Evolutionary conservation across 2,329 filamentous ascomycete species (phyloP).

Genomic region (Pseudogymnoascus destructans): DNA sequence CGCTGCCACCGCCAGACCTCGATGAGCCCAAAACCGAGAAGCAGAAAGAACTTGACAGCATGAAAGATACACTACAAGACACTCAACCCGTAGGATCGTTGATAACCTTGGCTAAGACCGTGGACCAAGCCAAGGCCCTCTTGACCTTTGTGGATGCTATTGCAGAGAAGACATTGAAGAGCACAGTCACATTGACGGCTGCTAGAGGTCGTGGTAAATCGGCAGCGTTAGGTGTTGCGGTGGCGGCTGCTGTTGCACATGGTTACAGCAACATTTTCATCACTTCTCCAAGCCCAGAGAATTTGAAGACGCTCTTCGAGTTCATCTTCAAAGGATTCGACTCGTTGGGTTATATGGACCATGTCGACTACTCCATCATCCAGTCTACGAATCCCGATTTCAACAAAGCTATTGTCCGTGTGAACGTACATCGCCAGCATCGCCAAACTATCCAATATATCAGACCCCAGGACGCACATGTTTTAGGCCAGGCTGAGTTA

Average conservation of each 20-base stretch:
- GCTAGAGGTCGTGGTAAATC: conserved; percentile 94
- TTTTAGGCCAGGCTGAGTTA: conserved; percentile 86
- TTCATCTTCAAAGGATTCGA: conserved; percentile 99
- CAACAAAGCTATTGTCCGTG: conserved; percentile 95
- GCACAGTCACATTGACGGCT: conserved; percentile 85
- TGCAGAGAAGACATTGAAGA: conserved; percentile 85
- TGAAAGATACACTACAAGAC: conserved; percentile 80
- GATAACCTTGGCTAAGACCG: conserved; percentile 72
- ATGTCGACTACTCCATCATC: conserved; percentile 94
- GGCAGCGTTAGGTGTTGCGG: conserved; percentile 83
- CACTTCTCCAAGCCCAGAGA: conserved; percentile 92
- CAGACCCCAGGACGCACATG: conserved; percentile 87
- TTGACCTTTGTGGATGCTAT: conserved; percentile 94
- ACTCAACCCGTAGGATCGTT: conserved; percentile 76
- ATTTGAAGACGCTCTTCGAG: conserved; percentile 95
- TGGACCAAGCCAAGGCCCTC: conserved; percentile 94
- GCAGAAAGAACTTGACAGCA: conserved; percentile 63
- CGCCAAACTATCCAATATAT: conserved; percentile 98
- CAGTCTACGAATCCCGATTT: conserved; percentile 97
- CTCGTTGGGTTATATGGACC: conserved; percentile 82
- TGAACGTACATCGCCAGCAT: conserved; percentile 90
- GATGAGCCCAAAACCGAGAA: conserved; percentile 61
- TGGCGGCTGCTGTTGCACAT: conserved; percentile 86
- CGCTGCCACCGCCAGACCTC: conserved; percentile 61
- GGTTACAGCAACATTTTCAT: conserved; percentile 99